Conservation (phyloP, 805 yeast genomes). For the Debaryomyces castellii region DNA sequence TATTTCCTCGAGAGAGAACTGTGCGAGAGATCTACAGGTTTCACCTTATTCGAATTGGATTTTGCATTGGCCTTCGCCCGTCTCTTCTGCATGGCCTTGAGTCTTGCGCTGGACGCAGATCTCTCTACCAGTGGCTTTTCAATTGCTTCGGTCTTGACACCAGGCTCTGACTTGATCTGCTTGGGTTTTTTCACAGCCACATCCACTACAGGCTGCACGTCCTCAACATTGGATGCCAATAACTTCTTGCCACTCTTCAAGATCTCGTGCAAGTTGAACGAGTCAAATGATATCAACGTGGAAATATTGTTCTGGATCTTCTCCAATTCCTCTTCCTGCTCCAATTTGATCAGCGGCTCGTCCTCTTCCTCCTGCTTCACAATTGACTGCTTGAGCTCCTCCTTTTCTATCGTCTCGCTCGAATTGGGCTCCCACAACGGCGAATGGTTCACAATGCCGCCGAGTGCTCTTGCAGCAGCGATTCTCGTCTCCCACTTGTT, state of each 20-base stretch:
- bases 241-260: constrained; percentile 53
- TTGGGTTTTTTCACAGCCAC: constrained; percentile 46
- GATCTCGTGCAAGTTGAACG: constrained; percentile 50
- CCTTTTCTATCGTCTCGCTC: constrained; percentile 28
- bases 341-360: constrained; percentile 28
- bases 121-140: constrained; percentile 1
- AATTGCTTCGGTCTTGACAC: constrained; percentile 6
- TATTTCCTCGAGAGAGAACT: constrained; percentile 62
- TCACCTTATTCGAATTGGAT: constrained; percentile 40
- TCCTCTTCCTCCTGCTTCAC: constrained; percentile 22
- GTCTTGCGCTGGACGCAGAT: constrained; percentile 62
- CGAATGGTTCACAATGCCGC: constrained; percentile 83
- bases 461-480: constrained; percentile 92
- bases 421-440: constrained; percentile 81
- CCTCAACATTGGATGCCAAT: constrained; percentile 59
- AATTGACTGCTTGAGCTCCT: constrained; percentile 8
- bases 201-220: constrained; percentile 13
- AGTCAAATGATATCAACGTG: constrained; percentile 46
- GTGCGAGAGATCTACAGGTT: constrained; percentile 68
- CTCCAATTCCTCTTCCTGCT: constrained; percentile 43
- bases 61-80: constrained; percentile 75
- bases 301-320: constrained; percentile 40
- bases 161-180: constrained; percentile 33
- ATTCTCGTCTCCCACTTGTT: constrained; percentile 95
- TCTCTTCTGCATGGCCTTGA: constrained; percentile 92